phyloP scores from a whole-genome alignment of 129 eudicot species.

The Flaveria ramosissima region DNA sequence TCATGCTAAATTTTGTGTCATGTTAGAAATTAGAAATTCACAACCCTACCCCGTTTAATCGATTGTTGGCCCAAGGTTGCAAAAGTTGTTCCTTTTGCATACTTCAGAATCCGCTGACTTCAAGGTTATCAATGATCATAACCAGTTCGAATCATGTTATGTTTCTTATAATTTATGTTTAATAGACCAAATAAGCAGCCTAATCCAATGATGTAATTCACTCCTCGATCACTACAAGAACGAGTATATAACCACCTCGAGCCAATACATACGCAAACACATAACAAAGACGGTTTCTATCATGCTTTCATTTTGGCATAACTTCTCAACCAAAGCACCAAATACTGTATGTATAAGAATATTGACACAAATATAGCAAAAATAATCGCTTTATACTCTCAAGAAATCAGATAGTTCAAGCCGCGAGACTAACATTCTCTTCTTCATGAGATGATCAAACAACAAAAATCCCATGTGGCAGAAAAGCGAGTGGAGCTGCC shows the following conservation, averaged over 20 bases:
- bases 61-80: no score
- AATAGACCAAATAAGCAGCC: neutral
- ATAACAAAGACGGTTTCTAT: constrained; percentile 19
- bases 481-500: constrained; percentile 7
- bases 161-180: neutral
- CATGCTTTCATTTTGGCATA: constrained; percentile 18
- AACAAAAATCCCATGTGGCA: constrained; percentile 2
- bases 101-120: no score
- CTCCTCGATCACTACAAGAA: neutral
- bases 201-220: neutral
- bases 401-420: constrained; percentile 28
- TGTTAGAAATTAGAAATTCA: no score
- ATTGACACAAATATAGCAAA: constrained; percentile 24
- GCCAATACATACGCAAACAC: neutral
- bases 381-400: constrained; percentile 26
- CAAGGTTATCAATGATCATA: neutral
- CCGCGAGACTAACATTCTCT: constrained; percentile 37
- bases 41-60: no score
- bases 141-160: neutral
- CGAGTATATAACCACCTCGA: neutral
- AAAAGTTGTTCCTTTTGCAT: no score
- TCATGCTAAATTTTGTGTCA: no score
- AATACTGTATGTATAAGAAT: constrained; percentile 20
- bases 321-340: constrained; percentile 21
- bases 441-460: constrained; percentile 15